Evolutionary conservation across 352 stramenopile species (phyloP), one percentile per base, ranked within the genome.

Genomic region (Phytophthora kernoviae): DNA sequence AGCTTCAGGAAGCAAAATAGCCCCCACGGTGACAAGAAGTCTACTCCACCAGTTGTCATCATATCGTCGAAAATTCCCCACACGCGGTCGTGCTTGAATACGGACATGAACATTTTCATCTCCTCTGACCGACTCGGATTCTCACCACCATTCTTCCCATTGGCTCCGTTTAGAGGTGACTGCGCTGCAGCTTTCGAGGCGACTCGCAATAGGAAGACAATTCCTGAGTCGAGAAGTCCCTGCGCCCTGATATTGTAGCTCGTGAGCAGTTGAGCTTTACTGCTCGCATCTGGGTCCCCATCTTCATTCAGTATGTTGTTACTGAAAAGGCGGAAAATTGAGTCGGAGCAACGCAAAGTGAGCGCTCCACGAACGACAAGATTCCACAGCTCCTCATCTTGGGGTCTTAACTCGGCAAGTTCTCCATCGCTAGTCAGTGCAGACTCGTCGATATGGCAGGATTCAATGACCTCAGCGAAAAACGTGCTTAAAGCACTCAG

Each of bases 1-100:
- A 93, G 68, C 49, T 92, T 93, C 22, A 96, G 69, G 15, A 94
- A 87, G 48, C 77, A 96, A 51, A 94, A 92, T 10, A 96, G 60
- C 0, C 89, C 89, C 80, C 76, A 93, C 1, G 89, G 89, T 5
- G 87, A 96, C 37, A 96, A 40, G 5, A 90, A 57, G 48, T 92
- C 77, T 47, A 69, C 67, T 20, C 87, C 86, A 14, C 82, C 63
- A 58, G 36, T 66, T 46, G 47, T 43, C 34, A 89, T 65, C 61
- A 95, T 70, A 30, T 62, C 58, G 30, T 61, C 70, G 15, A 92
- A 57, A 21, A 68, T 65, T 62, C 69, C 42, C 86, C 86, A 95
- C 5, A 88, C 65, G 4, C 54, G 47, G 1, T 65, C 58, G 8
- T 68, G 62, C 27, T 78, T 49, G 36, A 93, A 88, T 1, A 79